Conservation (phyloP, 2,329 filamentous ascomycete species). For the Escovopsis weberi region DNA sequence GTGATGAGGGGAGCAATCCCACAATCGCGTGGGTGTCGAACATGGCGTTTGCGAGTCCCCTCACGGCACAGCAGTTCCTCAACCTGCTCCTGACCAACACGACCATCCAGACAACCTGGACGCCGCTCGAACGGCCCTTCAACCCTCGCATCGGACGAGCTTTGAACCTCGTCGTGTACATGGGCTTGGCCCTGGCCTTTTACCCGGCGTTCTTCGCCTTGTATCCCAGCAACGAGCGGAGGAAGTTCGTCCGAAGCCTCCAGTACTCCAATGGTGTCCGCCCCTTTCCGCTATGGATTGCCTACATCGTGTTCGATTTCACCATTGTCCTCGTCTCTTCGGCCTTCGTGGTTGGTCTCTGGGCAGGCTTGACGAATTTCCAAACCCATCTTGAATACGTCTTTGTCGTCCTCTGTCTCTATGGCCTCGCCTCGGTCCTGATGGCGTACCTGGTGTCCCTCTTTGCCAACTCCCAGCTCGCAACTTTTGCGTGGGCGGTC, state of each 20-base stretch:
- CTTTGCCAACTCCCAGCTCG: conserved; percentile 63
- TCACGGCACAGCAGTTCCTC: conserved; percentile 52
- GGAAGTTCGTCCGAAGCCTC: conserved; percentile 64
- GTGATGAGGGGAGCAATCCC: conserved; percentile 41
- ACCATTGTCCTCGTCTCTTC: conserved; percentile 51
- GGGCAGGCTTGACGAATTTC: conserved; percentile 45
- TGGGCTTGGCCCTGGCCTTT: conserved; percentile 60
- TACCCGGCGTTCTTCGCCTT: conserved; percentile 80
- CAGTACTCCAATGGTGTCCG: conserved; percentile 88
- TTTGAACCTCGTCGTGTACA: conserved; percentile 68
- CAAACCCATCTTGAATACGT: conserved; percentile 75
- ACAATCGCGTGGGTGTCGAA: conserved; percentile 61
- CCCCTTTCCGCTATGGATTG: conserved; percentile 68
- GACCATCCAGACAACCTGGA: conserved; percentile 57
- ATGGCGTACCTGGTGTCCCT: conserved; percentile 72
- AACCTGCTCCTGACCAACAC: conserved; percentile 52
- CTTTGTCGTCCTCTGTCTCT: conserved; percentile 67
- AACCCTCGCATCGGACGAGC: conserved; percentile 53
- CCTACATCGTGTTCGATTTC: conserved; percentile 72
- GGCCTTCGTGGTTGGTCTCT: conserved; percentile 53
- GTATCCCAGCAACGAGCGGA: conserved; percentile 74
- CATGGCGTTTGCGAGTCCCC: conserved; percentile 36
- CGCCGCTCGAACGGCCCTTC: conserved; percentile 63
- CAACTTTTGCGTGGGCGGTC: conserved; percentile 71
- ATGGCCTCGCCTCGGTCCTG: conserved; percentile 63